These are phyloP conservation scores for Pseudogymnoascus destructans DNA, from an alignment of 2,329 filamentous ascomycete genomes.

Conservation along the genomic window DNA sequence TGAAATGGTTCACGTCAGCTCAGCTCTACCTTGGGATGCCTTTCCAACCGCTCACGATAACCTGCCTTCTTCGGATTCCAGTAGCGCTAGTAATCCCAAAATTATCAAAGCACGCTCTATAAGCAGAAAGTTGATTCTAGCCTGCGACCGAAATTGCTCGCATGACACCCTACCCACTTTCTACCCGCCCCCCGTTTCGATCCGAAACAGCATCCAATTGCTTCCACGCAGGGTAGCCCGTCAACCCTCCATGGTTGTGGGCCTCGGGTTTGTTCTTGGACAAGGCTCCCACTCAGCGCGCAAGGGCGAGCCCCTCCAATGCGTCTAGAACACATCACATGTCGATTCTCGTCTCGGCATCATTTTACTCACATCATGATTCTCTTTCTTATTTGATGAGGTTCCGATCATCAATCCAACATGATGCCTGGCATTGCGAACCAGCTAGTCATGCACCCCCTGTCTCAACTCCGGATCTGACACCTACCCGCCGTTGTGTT, in stretches of 20 bases:
- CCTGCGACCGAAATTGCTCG: neutral
- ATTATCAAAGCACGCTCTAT: neutral
- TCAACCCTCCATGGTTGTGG: neutral
- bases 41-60: neutral
- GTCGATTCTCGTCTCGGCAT: neutral
- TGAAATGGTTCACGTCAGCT: neutral
- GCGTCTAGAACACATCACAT: neutral
- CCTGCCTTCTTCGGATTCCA: neutral
- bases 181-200: neutral
- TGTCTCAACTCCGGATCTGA: constrained; percentile 2
- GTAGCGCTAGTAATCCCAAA: neutral
- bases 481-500: neutral
- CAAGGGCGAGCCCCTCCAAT: neutral
- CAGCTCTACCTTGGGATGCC: neutral
- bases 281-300: neutral
- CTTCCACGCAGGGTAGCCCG: neutral
- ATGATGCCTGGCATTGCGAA: neutral
- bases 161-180: neutral
- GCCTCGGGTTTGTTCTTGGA: neutral
- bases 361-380: neutral
- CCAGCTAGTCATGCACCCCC: neutral
- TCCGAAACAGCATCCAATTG: neutral
- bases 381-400: neutral
- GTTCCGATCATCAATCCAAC: neutral
- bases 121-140: neutral